Evolutionary conservation across 2,329 filamentous ascomycete genomes (phyloP).

Genomic region (Lachnellula cervina): DNA sequence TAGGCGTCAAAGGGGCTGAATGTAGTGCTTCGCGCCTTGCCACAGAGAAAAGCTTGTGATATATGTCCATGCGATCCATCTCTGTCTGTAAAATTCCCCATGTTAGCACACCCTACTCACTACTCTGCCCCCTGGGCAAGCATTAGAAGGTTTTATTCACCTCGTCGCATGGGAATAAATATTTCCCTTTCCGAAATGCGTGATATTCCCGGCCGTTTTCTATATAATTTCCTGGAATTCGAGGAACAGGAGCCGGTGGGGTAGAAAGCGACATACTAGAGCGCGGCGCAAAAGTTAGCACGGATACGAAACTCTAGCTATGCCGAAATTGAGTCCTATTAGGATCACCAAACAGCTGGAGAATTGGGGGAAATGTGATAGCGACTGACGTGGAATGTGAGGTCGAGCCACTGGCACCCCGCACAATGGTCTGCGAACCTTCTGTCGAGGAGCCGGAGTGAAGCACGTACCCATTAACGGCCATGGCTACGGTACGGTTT

Average conservation of each 20-base stretch:
- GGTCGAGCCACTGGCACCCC: not conserved
- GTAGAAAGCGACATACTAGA: conserved; percentile 18
- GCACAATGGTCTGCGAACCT: not conserved
- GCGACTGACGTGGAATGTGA: conserved; percentile 1
- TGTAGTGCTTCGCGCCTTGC: conserved; percentile 49
- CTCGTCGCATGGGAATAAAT: conserved; percentile 74
- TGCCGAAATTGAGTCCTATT: not conserved
- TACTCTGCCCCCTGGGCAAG: not conserved
- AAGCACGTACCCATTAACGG: conserved; percentile 28
- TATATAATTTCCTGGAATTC: conserved; percentile 37
- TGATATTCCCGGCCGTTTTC: conserved; percentile 70
- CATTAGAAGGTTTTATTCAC: conserved; percentile 38
- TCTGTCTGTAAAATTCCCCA: conserved; percentile 48
- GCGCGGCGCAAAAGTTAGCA: conserved; percentile 15
- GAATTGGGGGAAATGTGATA: conserved; percentile 1
- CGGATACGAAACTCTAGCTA: not conserved
- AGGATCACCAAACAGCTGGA: not conserved
- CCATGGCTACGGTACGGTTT: conserved; percentile 29
- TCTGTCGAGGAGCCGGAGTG: conserved; percentile 1
- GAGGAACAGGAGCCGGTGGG: conserved; percentile 10
- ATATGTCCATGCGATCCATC: conserved; percentile 73
- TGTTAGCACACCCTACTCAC: conserved; percentile 10
- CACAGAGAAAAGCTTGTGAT: conserved; percentile 70
- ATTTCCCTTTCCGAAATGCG: conserved; percentile 61
- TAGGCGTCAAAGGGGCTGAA: conserved; percentile 34